Base-by-base conservation (phyloP, 345 rosid species). In the Leavenworthia alabamica region DNA sequence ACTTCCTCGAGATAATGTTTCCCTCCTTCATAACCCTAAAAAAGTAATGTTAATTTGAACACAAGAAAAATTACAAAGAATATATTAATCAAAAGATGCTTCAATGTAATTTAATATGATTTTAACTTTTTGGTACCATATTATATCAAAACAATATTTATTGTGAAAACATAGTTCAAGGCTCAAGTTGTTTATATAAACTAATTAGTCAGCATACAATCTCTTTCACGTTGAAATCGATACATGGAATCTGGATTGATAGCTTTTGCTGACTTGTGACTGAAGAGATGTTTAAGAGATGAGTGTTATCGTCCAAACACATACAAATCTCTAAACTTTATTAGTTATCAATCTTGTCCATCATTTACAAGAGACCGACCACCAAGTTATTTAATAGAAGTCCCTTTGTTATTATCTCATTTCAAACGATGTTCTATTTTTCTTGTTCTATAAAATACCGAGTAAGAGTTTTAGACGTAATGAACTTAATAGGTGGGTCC, bases 1-100 rank as follows among this genome's bases (percentile, higher is more conserved):
- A 61, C 60, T 65, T 56, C 43, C 54, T 27, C 8, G 44, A 39
- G 79, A 78, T 78, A 73, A 74, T 78, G 78, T 75, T 70, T 77
- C 66, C 52, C 76, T 58, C 53, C 32, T 61, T 33, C 55, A 53
- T 26, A 51, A 35, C 49, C 56, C 31, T 16, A 55, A 42, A 55
- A 42, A 43, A 44, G 62, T 31, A 56, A 70, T 23, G 26, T 36
- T 23, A 62, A 22, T 56, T 29, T 55, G 37, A 47, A 40, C 63
- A 20, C 32, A 69, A 10, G 28, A 55, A 54, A 36, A 13, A 0
- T 5, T 54, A 36, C 36, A 62, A 37, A 61, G 19, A 27, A 32
- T 37, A 37, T 37, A 37, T 13, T 2, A 5, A 37, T 37, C 2
- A 37, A 37, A 36, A 13, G 16, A 3, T 37, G 42, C 6, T 13